Evolutionary conservation across 2,329 filamentous ascomycete genomes (phyloP), one percentile per base, ranked within the genome.

Genomic region (Exophiala sideris): DNA sequence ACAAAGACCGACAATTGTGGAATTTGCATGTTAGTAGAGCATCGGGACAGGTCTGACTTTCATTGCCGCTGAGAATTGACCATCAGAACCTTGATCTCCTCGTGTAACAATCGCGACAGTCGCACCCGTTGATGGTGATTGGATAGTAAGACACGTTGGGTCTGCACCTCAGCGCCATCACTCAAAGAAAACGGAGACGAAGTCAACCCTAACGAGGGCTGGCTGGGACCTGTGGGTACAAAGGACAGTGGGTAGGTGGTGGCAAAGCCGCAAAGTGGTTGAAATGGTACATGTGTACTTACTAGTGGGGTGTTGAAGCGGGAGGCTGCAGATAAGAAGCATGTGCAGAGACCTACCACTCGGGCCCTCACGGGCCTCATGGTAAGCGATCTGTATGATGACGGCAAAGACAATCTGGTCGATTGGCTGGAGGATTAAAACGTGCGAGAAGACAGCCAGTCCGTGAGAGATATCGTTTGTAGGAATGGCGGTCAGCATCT

Each of bases 91-190:
- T 52, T 57, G 51, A 20, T 53, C 47, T 24, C 51, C 46, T 51
- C 40, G 21, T 24, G 40, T 49, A 57, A 41, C 3, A 24, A 18
- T 40, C 40, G 20, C 18, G 36, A 39, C 33, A n/a, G 32, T 38
- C 46, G 14, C 21, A 45, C 33, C 3, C 9, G 35, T 44, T 45
- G 44, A 42, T 7, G 32, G n/a, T 45, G 39, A 45, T 56, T 56
- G 52, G 52, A 14, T 45, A 3, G 24, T 29, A 11, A 45, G 44
- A 49, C 10, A 45, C 44, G 39, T 32, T 39, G 42, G 12, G 29
- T 45, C 50, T 52, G 55, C 48, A 52, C 14, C 44, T 51, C 51
- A 51, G 54, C 50, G 55, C 55, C 55, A 54, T 58, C 34, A 40
- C 33, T 18, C 21, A 12, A 32, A 12, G 18, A 11, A 24, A 40